Evolutionary conservation across 2,329 filamentous ascomycete species (phyloP), one percentile per base, ranked within the genome.

Genomic region (Aspergillus sojae): DNA sequence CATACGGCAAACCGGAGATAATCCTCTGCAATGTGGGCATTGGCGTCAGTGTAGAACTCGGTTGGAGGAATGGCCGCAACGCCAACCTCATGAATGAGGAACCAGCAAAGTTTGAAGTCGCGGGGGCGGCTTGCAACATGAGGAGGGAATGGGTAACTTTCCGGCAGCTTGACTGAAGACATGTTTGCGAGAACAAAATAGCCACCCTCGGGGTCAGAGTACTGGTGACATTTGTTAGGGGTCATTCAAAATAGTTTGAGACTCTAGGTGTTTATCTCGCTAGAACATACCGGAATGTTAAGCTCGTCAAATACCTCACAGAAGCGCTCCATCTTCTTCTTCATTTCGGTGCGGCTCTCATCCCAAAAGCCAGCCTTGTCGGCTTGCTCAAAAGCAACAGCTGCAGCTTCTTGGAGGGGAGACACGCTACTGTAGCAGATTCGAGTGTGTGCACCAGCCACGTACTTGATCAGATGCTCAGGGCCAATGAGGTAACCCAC

Each of bases 111-210:
- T 83, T 96, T 92, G 81, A 98, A 99, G 77, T 99, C 95, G 34
- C 95, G 85, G 28, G 95, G 93, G 1, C 95, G 87, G 73, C 85
- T 89, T 16, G 91, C 92, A 41, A 99, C 94, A 75, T 97, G 93
- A 1, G 89, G 84, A 32, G 95, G 95, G 83, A 98, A 98, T 0
- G 90, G 86, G 77, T 98, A 99, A 75, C 89, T 89, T 5, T 85
- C 85, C 0, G 95, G 95, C 5, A 99, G 77, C 75, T 91, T 88
- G 62, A 99, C 92, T 75, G 94, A 94, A 62, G 87, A 84, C 84
- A 98, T 89, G 81, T 99, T 99, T 67, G 92, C 95, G 59, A 99
- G 87, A 45, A 99, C 92, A 75, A 99, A 99, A 83, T 99, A 99
- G 23, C 95, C 95, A 59, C 95, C 95, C 78, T 99, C 94, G 5